phyloP scores from a whole-genome alignment of 2,329 filamentous ascomycete genomes.

The Scedosporium dehoogii region DNA sequence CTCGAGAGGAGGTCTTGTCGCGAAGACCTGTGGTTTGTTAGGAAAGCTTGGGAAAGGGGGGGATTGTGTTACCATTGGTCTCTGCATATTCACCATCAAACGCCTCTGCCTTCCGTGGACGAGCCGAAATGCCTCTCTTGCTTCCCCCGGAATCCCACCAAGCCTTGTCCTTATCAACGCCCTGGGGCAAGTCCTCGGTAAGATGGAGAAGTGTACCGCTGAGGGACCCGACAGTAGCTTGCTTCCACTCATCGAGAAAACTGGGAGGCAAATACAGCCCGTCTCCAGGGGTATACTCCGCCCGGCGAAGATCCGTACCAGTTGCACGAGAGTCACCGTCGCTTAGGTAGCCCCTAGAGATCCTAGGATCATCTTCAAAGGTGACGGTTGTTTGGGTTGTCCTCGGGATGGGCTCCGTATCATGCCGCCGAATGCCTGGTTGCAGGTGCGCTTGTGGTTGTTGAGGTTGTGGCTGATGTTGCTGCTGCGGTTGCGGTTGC shows the following conservation, averaged over 20 bases:
- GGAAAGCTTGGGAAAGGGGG: background rate
- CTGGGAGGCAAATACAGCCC: constrained; percentile 48
- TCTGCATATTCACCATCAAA: constrained; percentile 62
- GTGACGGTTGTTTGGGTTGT: constrained; percentile 7
- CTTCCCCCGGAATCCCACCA: constrained; percentile 66
- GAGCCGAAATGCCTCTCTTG: constrained; percentile 35
- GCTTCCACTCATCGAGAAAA: constrained; percentile 65
- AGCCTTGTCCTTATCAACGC: constrained; percentile 42
- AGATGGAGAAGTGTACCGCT: constrained; percentile 51
- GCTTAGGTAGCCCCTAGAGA: background rate
- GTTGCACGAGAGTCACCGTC: background rate
- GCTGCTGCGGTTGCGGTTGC: background rate
- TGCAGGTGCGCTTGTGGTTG: background rate
- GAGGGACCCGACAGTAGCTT: constrained; percentile 53
- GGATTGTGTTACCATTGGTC: constrained; percentile 31
- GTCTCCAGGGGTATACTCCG: constrained; percentile 28
- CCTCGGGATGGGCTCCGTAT: constrained; percentile 4
- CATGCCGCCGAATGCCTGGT: constrained; percentile 1
- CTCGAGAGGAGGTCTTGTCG: too few relatives aligned
- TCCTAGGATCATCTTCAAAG: background rate
- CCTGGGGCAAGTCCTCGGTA: constrained; percentile 23
- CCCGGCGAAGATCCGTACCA: background rate
- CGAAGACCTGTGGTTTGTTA: background rate
- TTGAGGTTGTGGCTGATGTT: background rate
- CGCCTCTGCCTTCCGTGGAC: constrained; percentile 47